Percentiles rank a stretch among this genome's conserved stretches.
phyloP scores from a whole-genome alignment of 345 rosid genomes.

The Toxicodendron radicans region DNA sequence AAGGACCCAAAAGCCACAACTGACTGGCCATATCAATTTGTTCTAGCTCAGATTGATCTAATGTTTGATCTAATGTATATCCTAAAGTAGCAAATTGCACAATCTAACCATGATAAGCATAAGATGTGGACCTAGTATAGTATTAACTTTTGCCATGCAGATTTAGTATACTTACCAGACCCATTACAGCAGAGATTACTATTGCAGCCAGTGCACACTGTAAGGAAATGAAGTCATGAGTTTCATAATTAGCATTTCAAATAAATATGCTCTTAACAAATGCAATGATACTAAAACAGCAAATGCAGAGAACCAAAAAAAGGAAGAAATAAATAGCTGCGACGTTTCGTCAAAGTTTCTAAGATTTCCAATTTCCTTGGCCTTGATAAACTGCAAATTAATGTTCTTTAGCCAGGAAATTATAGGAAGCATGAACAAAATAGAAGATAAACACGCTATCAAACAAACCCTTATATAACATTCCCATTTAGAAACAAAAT shows the following conservation, averaged over 20 bases:
- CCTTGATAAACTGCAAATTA: conserved; percentile 1
- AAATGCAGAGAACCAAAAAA: background rate
- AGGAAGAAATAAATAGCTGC: background rate
- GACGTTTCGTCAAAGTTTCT: background rate
- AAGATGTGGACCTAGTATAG: background rate
- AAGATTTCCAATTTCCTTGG: background rate
- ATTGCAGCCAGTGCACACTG: conserved; percentile 99
- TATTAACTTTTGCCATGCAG: conserved; percentile 1
- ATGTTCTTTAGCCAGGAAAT: background rate
- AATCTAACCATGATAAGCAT: background rate
- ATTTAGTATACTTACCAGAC: conserved; percentile 63
- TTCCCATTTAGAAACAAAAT: conserved; percentile 15
- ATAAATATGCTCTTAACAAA: conserved; percentile 4
- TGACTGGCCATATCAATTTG: background rate
- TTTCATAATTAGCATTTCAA: conserved; percentile 28
- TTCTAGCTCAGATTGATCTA: background rate
- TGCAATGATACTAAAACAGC: background rate
- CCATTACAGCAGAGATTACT: conserved; percentile 88
- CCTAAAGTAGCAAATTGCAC: background rate
- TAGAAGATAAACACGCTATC: background rate
- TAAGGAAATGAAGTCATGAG: conserved; percentile 26
- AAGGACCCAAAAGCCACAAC: too few species aligned
- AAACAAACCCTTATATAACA: background rate
- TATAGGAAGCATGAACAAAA: background rate
- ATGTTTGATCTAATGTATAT: background rate